Percentiles rank a stretch among this genome's conserved stretches.
These are phyloP conservation scores for Choiromyces venosus DNA, from an alignment of 495 filamentous ascomycete species.

Conservation along the genomic window DNA sequence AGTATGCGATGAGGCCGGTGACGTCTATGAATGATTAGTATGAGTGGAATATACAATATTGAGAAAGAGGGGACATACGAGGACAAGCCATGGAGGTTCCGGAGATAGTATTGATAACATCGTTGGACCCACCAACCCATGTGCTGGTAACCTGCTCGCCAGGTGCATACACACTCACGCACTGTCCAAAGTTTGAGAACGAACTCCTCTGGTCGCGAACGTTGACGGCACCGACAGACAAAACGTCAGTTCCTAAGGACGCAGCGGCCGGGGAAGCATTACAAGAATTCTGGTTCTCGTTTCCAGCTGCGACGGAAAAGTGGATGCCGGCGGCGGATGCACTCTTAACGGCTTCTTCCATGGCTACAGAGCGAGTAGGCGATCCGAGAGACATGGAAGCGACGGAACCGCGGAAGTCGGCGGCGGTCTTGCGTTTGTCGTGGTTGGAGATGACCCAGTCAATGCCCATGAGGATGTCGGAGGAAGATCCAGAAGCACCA, in stretches of 20 bases:
- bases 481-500: slow-evolving; percentile 51
- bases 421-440: slow-evolving; percentile 43
- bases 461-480: slow-evolving; percentile 57
- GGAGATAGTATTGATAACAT: slow-evolving; percentile 49
- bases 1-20: slow-evolving; percentile 50
- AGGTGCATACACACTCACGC: slow-evolving; percentile 55
- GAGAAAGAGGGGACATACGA: slow-evolving; percentile 35
- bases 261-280: slow-evolving; percentile 55
- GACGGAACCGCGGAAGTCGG: slow-evolving; percentile 44
- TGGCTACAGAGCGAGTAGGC: slow-evolving; percentile 46
- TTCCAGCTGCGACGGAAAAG: slow-evolving; percentile 62
- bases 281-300: slow-evolving; percentile 55
- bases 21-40: slow-evolving; percentile 40
- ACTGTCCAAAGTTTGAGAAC: slow-evolving; percentile 59
- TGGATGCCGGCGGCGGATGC: slow-evolving; percentile 54
- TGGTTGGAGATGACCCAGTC: slow-evolving; percentile 53
- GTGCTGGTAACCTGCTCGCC: slow-evolving; percentile 49
- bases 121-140: slow-evolving; percentile 47
- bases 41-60: not conserved
- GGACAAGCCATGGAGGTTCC: slow-evolving; percentile 56
- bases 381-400: slow-evolving; percentile 41
- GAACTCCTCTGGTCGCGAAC: slow-evolving; percentile 49
- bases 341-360: slow-evolving; percentile 55
- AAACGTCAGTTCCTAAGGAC: slow-evolving; percentile 44
- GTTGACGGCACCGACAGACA: slow-evolving; percentile 59